Evolutionary conservation across 768 basidiomycete species (phyloP), one percentile per base, ranked within the genome.

Genomic region (Phaffia australis): DNA sequence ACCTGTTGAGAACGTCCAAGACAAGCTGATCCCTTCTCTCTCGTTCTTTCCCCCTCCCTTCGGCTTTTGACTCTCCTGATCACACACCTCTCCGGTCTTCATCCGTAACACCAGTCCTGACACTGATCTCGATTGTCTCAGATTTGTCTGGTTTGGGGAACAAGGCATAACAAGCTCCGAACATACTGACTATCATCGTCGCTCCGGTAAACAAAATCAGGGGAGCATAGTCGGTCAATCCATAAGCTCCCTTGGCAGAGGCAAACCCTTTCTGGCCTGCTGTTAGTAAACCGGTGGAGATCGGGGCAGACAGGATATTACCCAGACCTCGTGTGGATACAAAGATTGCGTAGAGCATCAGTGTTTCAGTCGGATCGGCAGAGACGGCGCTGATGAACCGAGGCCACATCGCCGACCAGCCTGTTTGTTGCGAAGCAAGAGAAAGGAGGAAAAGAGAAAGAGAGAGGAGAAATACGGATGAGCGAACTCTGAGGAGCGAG

Each of bases 321-420:
- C 57, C 57, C 29, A 59, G 18, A 21, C 57, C 57, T 16, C 57
- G 57, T 7, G 27, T 32, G 57, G 29, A 30, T n/a, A 59, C 57
- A 16, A 59, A 42, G 15, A 59, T 14, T 15, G 57, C 25, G 32
- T 59, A 59, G 32, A 59, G 57, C 32, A 25, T 30, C 4, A 59
- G 30, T 11, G 57, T 59, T 18, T 59, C 27, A 7, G 51, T 42
- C 11, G 35, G 35, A 11, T 42, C 35, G 35, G 35, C 35, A 42
- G 27, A 52, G 27, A 52, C 51, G 16, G 27, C 21, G 51, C 21
- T 27, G 51, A 27, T 52, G 8, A 52, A 42, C 11, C 35, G 35
- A 42, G 35, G 35, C 35, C 35, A 42, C 35, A 42, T 42, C 11
- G 35, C 35, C 11, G 35, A 42, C 35, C 35, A 42, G 35, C 35